Base-by-base conservation (phyloP, 1,284 basidiomycete species). In the Rhodotorula sp. region DNA sequence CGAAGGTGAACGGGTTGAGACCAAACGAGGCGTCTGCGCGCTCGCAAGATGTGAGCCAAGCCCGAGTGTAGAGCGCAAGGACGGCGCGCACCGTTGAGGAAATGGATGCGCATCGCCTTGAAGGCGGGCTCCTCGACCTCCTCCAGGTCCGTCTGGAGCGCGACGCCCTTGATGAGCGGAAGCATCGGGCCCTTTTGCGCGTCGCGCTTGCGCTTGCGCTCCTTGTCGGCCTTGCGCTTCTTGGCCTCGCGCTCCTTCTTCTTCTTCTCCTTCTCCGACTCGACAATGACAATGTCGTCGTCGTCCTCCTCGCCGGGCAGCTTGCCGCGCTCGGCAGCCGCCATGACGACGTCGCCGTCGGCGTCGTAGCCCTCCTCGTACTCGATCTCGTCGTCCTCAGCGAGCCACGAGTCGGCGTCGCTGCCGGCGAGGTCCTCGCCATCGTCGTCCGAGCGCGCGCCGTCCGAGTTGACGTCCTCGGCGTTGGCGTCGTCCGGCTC, bases 1-100 rank as follows among this genome's bases (percentile, higher is more conserved):
- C 84, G 75, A 87, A 92, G 3, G 86, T 86, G 82, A 93, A 92
- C 0, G 91, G 91, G 79, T 93, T 85, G 64, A 93, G 85, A 12
- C 89, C 87, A 73, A 86, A 85, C 23, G 89, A 86, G 0, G 88
- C 85, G 81, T 93, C 91, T 93, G 70, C 45, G 50, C n/a, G 59
- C 54, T 34, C 34, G 34, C 34, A 34, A 34, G 34, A 34, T 34
- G 23, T 73, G 62, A 17, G 64, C 4, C 17, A 27, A 25, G 66
- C 10, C 59, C 60, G 27, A 23, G 61, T 42, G 46, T 48, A 56
- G 34, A 44, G 8, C 13, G 21, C 21, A 49, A 19, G 14, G 4
- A 42, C 14, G 19, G 17, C 13, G 80, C 86, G 72, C 78, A 90
- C 91, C 91, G 77, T 93, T 92, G 78, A 93, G 86, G 25, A 92